phyloP scores from a whole-genome alignment of 345 rosid genomes.

The Carallia brachiata region DNA sequence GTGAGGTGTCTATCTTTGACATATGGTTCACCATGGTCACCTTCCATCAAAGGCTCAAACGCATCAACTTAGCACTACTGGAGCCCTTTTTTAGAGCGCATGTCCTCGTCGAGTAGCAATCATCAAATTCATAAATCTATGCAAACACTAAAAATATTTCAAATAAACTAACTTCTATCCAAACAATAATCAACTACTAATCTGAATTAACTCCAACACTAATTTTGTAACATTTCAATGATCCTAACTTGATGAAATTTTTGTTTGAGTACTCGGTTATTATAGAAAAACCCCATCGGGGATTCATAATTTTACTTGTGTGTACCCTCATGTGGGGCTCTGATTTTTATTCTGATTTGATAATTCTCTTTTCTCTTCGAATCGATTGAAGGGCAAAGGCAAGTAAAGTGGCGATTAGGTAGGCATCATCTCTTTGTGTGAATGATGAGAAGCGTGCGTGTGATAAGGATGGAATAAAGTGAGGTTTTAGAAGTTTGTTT shows the following conservation, averaged over 20 bases:
- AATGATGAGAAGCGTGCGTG: slow-evolving; percentile 30
- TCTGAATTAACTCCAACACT: too few relatives aligned
- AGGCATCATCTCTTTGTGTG: slow-evolving; percentile 14
- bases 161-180: too few relatives aligned
- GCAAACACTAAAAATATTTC: too few relatives aligned
- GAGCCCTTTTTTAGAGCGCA: not conserved
- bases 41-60: not conserved
- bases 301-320: slow-evolving; percentile 15
- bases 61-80: not conserved
- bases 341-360: slow-evolving; percentile 7
- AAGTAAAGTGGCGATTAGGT: not conserved
- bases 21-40: not conserved
- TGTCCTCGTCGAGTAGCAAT: too few relatives aligned
- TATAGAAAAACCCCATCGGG: not conserved
- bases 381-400: slow-evolving; percentile 1
- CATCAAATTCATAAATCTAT: too few relatives aligned
- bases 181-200: too few relatives aligned
- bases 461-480: slow-evolving; percentile 38
- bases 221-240: not conserved
- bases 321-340: slow-evolving; percentile 31
- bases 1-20: not conserved
- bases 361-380: not conserved
- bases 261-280: not conserved
- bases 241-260: not conserved
- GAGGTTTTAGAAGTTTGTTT: slow-evolving; percentile 22